Percentiles rank a stretch among this genome's conserved stretches.
phyloP scores from a whole-genome alignment of 176 grass and related monocot genomes.

The barley (Hordeum vulgare) region DNA sequence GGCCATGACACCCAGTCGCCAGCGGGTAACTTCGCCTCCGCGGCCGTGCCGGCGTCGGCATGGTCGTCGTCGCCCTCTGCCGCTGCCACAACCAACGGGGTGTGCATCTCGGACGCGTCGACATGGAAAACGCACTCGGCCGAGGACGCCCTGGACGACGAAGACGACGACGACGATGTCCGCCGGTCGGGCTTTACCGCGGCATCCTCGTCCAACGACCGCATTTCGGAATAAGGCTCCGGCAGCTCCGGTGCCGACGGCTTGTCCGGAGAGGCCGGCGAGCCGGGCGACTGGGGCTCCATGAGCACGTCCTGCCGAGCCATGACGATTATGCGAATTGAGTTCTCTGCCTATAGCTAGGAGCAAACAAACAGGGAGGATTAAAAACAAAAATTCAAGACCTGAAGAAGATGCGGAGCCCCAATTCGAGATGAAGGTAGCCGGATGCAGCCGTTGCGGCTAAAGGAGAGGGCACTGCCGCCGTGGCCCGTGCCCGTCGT shows the following conservation, averaged over 20 bases:
- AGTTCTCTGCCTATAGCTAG: neutral
- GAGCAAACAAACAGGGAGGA: neutral
- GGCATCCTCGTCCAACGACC: neutral
- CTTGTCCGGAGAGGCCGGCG: slow-evolving; percentile 1
- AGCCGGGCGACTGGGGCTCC: slow-evolving; percentile 36
- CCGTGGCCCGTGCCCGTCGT: neutral
- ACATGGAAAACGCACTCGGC: slow-evolving; percentile 18
- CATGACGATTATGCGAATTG: neutral
- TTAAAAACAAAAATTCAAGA: neutral
- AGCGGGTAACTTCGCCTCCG: neutral
- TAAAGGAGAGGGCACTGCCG: slow-evolving; percentile 37
- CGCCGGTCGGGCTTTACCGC: neutral
- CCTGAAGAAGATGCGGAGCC: slow-evolving; percentile 35
- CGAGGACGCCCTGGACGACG: neutral
- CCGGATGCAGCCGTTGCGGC: slow-evolving; percentile 17
- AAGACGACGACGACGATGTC: slow-evolving; percentile 21
- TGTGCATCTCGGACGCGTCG: slow-evolving; percentile 14
- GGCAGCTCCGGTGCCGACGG: neutral
- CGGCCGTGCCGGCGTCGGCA: neutral
- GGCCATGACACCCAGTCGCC: slow-evolving; percentile 18
- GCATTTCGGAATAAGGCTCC: neutral
- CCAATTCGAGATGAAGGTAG: slow-evolving; percentile 14
- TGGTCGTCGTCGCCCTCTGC: neutral
- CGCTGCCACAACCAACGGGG: neutral
- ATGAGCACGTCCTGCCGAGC: slow-evolving; percentile 27